Percentiles rank a stretch among this genome's conserved stretches.
Conservation (phyloP, 805 yeast species). For the Myxozyma neotropica region DNA sequence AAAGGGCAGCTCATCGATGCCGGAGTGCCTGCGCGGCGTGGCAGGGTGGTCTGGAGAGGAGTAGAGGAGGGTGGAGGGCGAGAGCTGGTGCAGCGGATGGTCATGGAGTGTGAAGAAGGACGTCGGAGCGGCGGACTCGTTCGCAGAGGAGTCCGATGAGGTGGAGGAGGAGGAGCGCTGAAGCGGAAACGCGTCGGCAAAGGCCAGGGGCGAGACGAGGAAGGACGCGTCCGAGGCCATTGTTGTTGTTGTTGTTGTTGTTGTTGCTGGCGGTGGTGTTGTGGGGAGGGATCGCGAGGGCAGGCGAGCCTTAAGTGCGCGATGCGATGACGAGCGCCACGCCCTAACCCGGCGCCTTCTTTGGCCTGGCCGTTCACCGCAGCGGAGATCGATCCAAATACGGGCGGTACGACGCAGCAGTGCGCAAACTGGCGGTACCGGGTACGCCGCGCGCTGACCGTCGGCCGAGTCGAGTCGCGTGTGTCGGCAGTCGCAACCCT, state of each 20-base stretch:
- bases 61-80: constrained; percentile 7
- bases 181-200: constrained; percentile 1
- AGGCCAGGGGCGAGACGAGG: constrained; percentile 6
- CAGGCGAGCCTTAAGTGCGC: no score
- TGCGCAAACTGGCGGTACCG: no score
- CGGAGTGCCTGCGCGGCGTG: constrained; percentile 6
- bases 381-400: no score
- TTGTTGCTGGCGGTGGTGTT: neutral
- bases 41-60: constrained; percentile 7
- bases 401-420: no score
- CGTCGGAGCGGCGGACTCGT: neutral
- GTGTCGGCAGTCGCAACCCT: no score
- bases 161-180: constrained; percentile 6
- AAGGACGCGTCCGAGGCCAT: neutral
- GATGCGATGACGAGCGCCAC: no score
- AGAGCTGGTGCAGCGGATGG: no score
- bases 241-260: neutral
- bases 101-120: neutral
- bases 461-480: no score
- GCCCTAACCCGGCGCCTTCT: no score
- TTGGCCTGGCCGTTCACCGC: no score
- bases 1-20: neutral
- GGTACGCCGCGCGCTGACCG: no score
- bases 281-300: neutral
- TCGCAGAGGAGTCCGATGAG: neutral